These are phyloP conservation scores for Aechmea fasciata DNA, from an alignment of 176 grass and related monocot genomes.

Conservation along the genomic window DNA sequence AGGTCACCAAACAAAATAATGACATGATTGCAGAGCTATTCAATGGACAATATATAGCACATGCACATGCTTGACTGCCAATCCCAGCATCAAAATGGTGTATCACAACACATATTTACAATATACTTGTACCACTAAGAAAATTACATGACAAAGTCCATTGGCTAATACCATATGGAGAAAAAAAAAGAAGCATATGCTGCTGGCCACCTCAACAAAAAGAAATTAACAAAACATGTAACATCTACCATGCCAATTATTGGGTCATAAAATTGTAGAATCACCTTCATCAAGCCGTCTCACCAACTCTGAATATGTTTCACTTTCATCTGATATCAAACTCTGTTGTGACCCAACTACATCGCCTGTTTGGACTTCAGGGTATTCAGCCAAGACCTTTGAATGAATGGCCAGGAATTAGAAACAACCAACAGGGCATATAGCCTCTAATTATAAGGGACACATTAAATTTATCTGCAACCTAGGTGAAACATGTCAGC, in stretches of 20 bases:
- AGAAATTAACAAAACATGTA: not conserved
- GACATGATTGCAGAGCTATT: too few relatives aligned
- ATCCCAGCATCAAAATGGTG: too few relatives aligned
- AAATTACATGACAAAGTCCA: too few relatives aligned
- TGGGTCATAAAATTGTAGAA: conserved; percentile 8
- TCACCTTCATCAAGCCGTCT: conserved; percentile 78
- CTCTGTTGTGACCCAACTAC: conserved; percentile 34
- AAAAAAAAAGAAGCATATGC: too few relatives aligned
- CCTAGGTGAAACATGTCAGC: conserved; percentile 26
- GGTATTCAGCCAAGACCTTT: conserved; percentile 81
- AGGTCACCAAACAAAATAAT: too few relatives aligned
- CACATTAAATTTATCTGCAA: conserved; percentile 9
- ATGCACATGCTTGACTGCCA: too few relatives aligned
- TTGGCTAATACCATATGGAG: too few relatives aligned
- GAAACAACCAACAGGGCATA: conserved; percentile 5
- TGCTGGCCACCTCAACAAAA: too few relatives aligned
- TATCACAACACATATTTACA: too few relatives aligned
- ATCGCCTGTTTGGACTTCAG: conserved; percentile 33
- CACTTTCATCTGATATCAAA: conserved; percentile 42
- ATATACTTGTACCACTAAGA: too few relatives aligned
- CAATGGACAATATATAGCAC: too few relatives aligned
- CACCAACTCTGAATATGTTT: conserved; percentile 55
- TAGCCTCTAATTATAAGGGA: conserved; percentile 7
- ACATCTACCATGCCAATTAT: not conserved
- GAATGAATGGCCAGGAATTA: conserved; percentile 22